These are phyloP conservation scores for Pseudopyricularia cyperi DNA, from an alignment of 2,329 filamentous ascomycete genomes.

Conservation along the genomic window DNA sequence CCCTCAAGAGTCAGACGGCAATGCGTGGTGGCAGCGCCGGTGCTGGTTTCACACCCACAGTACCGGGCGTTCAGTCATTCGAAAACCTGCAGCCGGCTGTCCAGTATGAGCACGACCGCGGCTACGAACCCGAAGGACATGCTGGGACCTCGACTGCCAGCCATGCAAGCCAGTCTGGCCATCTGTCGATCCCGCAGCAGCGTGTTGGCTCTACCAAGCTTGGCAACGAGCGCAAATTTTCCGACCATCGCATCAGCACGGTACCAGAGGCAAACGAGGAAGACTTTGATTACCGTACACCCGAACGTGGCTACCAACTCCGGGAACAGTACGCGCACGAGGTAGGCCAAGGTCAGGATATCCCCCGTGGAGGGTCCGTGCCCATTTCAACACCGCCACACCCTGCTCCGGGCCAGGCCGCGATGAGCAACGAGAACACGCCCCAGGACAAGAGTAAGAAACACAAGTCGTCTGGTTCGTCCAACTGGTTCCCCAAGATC, in stretches of 20 bases:
- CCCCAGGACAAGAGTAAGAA: slow-evolving; percentile 70
- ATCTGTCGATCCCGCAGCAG: slow-evolving; percentile 43
- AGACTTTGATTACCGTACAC: slow-evolving; percentile 35
- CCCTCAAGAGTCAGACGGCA: slow-evolving; percentile 51
- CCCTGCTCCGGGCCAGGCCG: slow-evolving; percentile 22
- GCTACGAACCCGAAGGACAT: slow-evolving; percentile 74
- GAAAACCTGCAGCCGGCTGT: slow-evolving; percentile 52
- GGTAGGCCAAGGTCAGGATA: no score
- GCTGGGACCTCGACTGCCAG: slow-evolving; percentile 63
- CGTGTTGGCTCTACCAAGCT: slow-evolving; percentile 29
- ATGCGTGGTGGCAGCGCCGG: slow-evolving; percentile 12
- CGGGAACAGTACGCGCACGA: not conserved
- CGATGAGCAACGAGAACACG: slow-evolving; percentile 67
- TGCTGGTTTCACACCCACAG: slow-evolving; percentile 26
- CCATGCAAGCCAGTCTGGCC: slow-evolving; percentile 62
- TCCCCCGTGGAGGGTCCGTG: slow-evolving; percentile 29
- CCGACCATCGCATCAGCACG: slow-evolving; percentile 77
- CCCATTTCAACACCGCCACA: slow-evolving; percentile 48
- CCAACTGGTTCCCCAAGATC: slow-evolving; percentile 74
- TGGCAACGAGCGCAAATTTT: slow-evolving; percentile 43
- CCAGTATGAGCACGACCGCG: slow-evolving; percentile 55
- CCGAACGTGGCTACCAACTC: slow-evolving; percentile 26
- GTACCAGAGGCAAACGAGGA: slow-evolving; percentile 77
- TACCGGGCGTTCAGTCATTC: slow-evolving; percentile 45
- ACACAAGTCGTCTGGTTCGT: slow-evolving; percentile 75